Evolutionary conservation across 768 basidiomycete genomes (phyloP).

Genomic region (Panaeolus cyanescens): DNA sequence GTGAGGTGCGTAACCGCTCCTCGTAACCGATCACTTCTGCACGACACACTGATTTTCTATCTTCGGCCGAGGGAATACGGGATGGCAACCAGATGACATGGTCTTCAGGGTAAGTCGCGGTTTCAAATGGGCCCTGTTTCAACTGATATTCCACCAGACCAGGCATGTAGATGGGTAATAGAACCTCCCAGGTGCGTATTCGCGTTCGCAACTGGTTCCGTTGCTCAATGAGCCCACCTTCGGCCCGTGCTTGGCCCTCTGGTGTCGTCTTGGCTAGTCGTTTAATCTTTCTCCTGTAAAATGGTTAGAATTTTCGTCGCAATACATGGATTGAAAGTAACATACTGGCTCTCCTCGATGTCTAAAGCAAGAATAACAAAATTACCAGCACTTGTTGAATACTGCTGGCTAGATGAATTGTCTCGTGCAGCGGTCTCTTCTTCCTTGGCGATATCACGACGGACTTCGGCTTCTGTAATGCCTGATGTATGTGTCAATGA

Average conservation of each 20-base stretch:
- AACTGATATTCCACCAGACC: conserved; percentile 14
- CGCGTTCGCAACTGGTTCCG: conserved; percentile 5
- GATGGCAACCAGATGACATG: conserved; percentile 7
- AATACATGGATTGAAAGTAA: not conserved
- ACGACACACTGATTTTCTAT: not conserved
- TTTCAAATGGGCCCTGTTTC: not conserved
- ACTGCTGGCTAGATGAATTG: no score
- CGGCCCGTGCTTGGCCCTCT: not conserved
- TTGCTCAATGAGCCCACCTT: conserved; percentile 10
- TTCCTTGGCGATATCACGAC: not conserved
- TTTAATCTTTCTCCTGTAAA: conserved; percentile 4
- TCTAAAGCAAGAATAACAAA: conserved; percentile 11
- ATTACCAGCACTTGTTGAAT: not conserved
- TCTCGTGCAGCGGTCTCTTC: no score
- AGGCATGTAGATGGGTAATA: conserved; percentile 4
- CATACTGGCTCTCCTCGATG: conserved; percentile 13
- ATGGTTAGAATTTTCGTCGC: no score
- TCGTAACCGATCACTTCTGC: conserved; percentile 4
- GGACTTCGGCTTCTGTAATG: not conserved
- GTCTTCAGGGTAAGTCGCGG: conserved; percentile 1
- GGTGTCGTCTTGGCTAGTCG: conserved; percentile 3
- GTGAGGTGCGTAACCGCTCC: conserved; percentile 7
- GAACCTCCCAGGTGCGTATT: conserved; percentile 11
- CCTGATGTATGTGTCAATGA: no score
- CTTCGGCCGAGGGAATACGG: not conserved